phyloP scores from a whole-genome alignment of 2,329 filamentous ascomycete species.

The Endoconidiophora laricicola region DNA sequence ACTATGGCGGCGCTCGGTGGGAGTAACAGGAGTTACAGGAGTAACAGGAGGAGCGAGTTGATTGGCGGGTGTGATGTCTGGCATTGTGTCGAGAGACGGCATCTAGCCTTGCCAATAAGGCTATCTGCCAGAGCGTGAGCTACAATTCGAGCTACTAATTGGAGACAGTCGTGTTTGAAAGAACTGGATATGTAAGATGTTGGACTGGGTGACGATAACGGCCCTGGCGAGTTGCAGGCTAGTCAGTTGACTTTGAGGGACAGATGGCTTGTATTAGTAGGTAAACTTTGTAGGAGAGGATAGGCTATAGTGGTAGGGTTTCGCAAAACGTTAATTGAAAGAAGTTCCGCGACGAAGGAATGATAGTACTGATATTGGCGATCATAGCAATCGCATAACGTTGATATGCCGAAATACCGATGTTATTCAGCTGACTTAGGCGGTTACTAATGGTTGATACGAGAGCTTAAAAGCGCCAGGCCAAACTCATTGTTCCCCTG shows the following conservation, averaged over 20 bases:
- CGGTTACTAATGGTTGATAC: too few relatives aligned
- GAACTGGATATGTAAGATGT: background rate
- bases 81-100: conserved; percentile 2
- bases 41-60: background rate
- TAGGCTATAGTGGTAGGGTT: background rate
- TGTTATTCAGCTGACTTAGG: too few relatives aligned
- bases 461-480: background rate
- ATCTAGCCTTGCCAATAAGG: conserved; percentile 3
- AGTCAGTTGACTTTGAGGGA: background rate
- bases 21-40: background rate
- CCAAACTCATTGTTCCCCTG: background rate
- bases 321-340: too few relatives aligned
- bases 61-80: background rate
- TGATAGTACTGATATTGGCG: too few relatives aligned
- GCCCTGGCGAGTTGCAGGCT: background rate
- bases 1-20: background rate
- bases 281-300: background rate
- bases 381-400: too few relatives aligned
- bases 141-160: too few relatives aligned
- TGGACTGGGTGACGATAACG: background rate
- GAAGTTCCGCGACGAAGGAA: too few relatives aligned
- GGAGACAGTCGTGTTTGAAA: background rate
- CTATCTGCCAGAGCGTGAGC: background rate
- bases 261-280: background rate
- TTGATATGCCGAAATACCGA: too few relatives aligned